Percentiles rank a stretch among this genome's conserved stretches.
These are phyloP conservation scores for Spathaspora passalidarum DNA, from an alignment of 805 yeast species.

Conservation along the genomic window DNA sequence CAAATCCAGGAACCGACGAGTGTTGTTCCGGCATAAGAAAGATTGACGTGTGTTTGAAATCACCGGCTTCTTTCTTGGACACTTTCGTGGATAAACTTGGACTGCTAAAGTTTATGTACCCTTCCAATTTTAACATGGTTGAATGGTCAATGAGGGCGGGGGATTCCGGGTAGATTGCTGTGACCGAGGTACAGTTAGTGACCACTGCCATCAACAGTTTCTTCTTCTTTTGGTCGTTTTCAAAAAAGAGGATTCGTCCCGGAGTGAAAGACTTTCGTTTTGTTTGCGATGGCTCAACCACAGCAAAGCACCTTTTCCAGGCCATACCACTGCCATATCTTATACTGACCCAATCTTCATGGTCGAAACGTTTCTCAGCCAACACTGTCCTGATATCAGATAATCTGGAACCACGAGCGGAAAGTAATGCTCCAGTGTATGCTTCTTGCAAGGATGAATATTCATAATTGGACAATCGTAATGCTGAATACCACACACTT, in stretches of 20 bases:
- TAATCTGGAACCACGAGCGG: conserved; percentile 85
- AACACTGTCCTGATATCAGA: conserved; percentile 84
- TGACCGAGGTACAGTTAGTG: conserved; percentile 63
- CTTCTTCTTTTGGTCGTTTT: conserved; percentile 74
- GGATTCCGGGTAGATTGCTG: conserved; percentile 91
- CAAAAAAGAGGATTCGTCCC: conserved; percentile 79
- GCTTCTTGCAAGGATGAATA: conserved; percentile 86
- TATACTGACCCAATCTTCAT: conserved; percentile 93
- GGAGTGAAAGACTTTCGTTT: conserved; percentile 46
- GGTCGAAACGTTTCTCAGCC: conserved; percentile 79
- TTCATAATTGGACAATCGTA: conserved; percentile 78
- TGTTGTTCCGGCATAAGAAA: conserved; percentile 46
- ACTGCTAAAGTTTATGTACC: conserved; percentile 60
- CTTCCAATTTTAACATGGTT: conserved; percentile 87
- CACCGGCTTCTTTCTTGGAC: conserved; percentile 27
- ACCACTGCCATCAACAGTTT: conserved; percentile 76
- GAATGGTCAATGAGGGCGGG: conserved; percentile 78
- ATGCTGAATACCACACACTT: conserved; percentile 77
- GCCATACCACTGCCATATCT: conserved; percentile 98
- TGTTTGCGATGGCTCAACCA: conserved; percentile 66
- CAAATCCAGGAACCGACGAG: conserved; percentile 47
- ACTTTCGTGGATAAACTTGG: conserved; percentile 33
- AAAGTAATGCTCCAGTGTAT: conserved; percentile 89
- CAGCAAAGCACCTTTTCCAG: conserved; percentile 93
- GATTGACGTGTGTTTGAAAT: conserved; percentile 39